Percentiles rank a stretch among this genome's conserved stretches.
Conservation (phyloP, 176 grass and related monocot species). For the Cenchrus americanus region DNA sequence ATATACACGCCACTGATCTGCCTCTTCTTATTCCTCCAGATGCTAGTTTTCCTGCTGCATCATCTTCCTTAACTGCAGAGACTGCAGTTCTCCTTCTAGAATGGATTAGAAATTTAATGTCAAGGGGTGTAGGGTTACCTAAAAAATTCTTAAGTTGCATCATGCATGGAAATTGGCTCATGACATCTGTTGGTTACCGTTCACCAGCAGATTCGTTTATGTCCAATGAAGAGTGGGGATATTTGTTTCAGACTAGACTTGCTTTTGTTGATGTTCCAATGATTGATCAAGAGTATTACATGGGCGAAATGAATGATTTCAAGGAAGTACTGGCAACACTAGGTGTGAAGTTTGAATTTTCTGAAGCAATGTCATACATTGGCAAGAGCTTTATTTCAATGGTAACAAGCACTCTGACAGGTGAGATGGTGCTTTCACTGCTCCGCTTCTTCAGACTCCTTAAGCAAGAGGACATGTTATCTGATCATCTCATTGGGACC, state of each 20-base stretch:
- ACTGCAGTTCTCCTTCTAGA: constrained; percentile 48
- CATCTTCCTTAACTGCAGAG: constrained; percentile 31
- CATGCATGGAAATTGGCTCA: constrained; percentile 49
- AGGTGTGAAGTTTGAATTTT: constrained; percentile 44
- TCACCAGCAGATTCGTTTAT: constrained; percentile 46
- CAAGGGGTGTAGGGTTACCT: neutral
- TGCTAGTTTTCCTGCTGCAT: constrained; percentile 29
- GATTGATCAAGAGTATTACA: constrained; percentile 53
- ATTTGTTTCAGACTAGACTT: constrained; percentile 19
- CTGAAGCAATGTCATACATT: constrained; percentile 18
- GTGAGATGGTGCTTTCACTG: constrained; percentile 39
- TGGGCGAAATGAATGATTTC: constrained; percentile 29
- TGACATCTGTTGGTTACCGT: constrained; percentile 29
- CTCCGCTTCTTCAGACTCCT: constrained; percentile 57
- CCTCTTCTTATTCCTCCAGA: constrained; percentile 44
- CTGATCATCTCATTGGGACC: constrained; percentile 33
- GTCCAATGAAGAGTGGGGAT: constrained; percentile 9
- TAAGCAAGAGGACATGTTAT: constrained; percentile 8
- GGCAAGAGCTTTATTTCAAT: constrained; percentile 23
- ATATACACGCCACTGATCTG: constrained; percentile 31
- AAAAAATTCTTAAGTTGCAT: constrained; percentile 38
- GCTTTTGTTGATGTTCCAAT: constrained; percentile 32
- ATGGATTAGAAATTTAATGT: constrained; percentile 33
- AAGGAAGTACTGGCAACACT: constrained; percentile 33
- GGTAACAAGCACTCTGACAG: neutral